phyloP scores from a whole-genome alignment of 352 stramenopile species.

The Pseudoperonospora humuli region DNA sequence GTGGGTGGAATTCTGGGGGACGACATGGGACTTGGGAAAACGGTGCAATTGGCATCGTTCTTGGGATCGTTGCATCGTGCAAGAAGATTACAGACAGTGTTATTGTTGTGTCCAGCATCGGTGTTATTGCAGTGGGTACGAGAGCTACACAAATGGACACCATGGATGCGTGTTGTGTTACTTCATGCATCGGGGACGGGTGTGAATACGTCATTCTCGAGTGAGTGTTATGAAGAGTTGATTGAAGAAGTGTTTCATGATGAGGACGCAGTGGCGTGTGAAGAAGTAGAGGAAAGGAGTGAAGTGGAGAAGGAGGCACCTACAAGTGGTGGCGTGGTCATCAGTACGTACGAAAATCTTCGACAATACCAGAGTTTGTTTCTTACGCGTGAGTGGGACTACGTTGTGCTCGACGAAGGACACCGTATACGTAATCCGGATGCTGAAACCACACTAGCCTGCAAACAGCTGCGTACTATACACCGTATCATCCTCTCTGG shows the following conservation, averaged over 20 bases:
- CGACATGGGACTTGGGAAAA: slow-evolving; percentile 97
- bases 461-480: slow-evolving; percentile 87
- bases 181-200: slow-evolving; percentile 83
- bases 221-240: slow-evolving; percentile 41
- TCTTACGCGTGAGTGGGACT: slow-evolving; percentile 91
- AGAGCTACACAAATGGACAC: slow-evolving; percentile 91
- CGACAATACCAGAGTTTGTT: slow-evolving; percentile 88
- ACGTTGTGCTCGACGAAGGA: slow-evolving; percentile 97
- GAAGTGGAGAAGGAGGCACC: slow-evolving; percentile 6
- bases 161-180: slow-evolving; percentile 82
- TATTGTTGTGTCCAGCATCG: slow-evolving; percentile 94
- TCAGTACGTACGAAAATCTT: slow-evolving; percentile 97
- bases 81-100: slow-evolving; percentile 50
- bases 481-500: slow-evolving; percentile 91
- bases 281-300: slow-evolving; percentile 2
- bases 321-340: slow-evolving; percentile 75
- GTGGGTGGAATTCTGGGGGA: slow-evolving; percentile 95
- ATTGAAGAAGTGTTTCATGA: slow-evolving; percentile 53
- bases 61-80: slow-evolving; percentile 61
- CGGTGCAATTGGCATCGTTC: slow-evolving; percentile 88
- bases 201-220: slow-evolving; percentile 22
- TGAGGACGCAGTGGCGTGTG: slow-evolving; percentile 22
- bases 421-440: slow-evolving; percentile 98
- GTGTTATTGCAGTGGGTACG: slow-evolving; percentile 94
- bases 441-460: slow-evolving; percentile 92